phyloP scores from a whole-genome alignment of 768 basidiomycete genomes.

The Leucocoprinus birnbaumii region DNA sequence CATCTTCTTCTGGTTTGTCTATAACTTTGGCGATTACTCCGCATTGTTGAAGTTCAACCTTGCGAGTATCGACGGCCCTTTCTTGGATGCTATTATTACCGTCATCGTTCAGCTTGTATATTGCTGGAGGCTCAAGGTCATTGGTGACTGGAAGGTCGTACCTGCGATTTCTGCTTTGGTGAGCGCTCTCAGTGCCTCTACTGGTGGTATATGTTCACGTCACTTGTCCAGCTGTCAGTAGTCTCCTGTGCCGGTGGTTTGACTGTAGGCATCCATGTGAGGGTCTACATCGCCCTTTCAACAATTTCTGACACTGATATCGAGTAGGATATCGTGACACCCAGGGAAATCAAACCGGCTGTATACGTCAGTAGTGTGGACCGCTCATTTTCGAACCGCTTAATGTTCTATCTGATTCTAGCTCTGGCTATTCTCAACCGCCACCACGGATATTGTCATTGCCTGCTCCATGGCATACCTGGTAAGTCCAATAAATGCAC shows the following conservation, averaged over 20 bases:
- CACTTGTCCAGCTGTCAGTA: background rate
- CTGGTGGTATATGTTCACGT: too few relatives aligned
- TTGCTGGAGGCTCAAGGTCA: conserved; percentile 3
- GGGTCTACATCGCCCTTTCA: background rate
- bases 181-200: background rate
- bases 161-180: background rate
- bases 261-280: background rate
- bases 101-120: conserved; percentile 6
- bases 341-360: background rate
- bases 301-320: background rate
- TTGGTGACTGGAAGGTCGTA: conserved; percentile 1
- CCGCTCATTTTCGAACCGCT: too few relatives aligned
- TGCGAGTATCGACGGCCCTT: conserved; percentile 1
- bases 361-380: background rate
- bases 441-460: background rate
- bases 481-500: background rate
- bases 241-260: background rate
- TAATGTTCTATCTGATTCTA: background rate
- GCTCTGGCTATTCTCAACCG: background rate
- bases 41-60: background rate
- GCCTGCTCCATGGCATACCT: conserved; percentile 3
- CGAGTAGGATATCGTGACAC: background rate
- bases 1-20: conserved; percentile 6
- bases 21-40: conserved; percentile 3
- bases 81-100: conserved; percentile 6